Evolutionary conservation across 2,329 filamentous ascomycete genomes (phyloP).

Genomic region (Exophiala bonariae): DNA sequence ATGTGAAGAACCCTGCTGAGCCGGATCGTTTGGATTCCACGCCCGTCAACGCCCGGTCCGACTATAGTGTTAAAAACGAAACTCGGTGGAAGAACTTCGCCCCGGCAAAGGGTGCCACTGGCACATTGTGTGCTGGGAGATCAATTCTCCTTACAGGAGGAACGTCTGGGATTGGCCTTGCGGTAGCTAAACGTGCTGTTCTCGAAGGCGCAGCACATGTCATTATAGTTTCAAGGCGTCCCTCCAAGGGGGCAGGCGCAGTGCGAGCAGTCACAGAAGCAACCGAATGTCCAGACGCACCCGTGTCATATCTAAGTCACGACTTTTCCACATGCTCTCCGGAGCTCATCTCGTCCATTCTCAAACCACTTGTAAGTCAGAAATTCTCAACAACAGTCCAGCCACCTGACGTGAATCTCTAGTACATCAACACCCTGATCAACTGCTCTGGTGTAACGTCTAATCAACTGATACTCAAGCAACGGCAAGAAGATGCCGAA

Average conservation of each 20-base stretch:
- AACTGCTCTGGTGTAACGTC: slow-evolving; percentile 79
- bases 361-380: too few species aligned
- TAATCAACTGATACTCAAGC: slow-evolving; percentile 61
- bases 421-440: slow-evolving; percentile 62
- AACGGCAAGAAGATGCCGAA: slow-evolving; percentile 52
- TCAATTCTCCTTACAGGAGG: slow-evolving; percentile 65
- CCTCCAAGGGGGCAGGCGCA: not conserved
- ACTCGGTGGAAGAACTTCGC: too few species aligned
- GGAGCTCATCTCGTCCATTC: too few species aligned
- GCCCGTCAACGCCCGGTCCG: too few species aligned
- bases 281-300: not conserved
- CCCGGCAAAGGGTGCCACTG: too few species aligned
- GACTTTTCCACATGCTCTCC: too few species aligned
- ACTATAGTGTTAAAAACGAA: too few species aligned
- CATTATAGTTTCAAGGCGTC: slow-evolving; percentile 62
- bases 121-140: slow-evolving; percentile 24
- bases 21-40: too few species aligned
- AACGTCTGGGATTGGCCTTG: slow-evolving; percentile 68
- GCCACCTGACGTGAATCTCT: not conserved
- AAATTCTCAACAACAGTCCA: too few species aligned
- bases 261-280: not conserved
- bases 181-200: slow-evolving; percentile 68
- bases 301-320: not conserved
- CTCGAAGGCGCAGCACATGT: slow-evolving; percentile 57
- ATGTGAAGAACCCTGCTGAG: too few species aligned